Evolutionary conservation across 2,329 filamentous ascomycete species (phyloP), one percentile per base, ranked within the genome.

Genomic region (Colletotrichum chrysophilum): DNA sequence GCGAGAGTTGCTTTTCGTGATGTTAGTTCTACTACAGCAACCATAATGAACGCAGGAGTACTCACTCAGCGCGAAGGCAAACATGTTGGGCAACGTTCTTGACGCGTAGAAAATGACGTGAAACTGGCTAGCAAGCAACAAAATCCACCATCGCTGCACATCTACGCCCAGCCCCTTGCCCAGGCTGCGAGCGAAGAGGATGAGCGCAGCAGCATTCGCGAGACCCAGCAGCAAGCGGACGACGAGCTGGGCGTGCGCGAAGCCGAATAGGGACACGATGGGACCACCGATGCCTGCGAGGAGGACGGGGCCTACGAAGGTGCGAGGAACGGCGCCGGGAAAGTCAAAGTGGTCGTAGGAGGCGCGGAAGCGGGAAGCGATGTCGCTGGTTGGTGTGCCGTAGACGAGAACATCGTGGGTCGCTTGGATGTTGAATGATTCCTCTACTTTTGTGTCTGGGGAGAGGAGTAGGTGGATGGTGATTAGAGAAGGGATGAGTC

Each of bases 361-460:
- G 5, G 87, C 82, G 18, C 88, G 88, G 18, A 97, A 86, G 52
- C 88, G 89, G 14, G 87, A 83, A 67, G 86, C 81, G 18, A 90
- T 83, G 79, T 93, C 87, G 24, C 85, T 82, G 2, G 87, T 89
- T 0, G 95, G 95, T 2, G 95, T 92, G 28, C 96, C 96, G 83
- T 97, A 95, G 48, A 91, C 90, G 75, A 98, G 85, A 43, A 99
- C 94, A 83, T 99, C 97, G 84, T 98, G 97, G 4, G 93, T 91
- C 7, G 97, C 97, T 84, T 99, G 97, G 74, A 98, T 92, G 84
- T 98, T 98, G 90, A 99, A 98, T 1, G 96, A 98, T 85, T 99
- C 97, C 84, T 99, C 97, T 75, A 99, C 97, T 85, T 99, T 99
- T 73, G 96, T 98, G 87, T 97, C 96, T 1, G 97, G 97, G 13